A percentile compares a stretch with the other conserved stretches of the same genome.
These are phyloP conservation scores for Neurospora sp. DNA, from an alignment of 495 filamentous ascomycete genomes.

Conservation along the genomic window DNA sequence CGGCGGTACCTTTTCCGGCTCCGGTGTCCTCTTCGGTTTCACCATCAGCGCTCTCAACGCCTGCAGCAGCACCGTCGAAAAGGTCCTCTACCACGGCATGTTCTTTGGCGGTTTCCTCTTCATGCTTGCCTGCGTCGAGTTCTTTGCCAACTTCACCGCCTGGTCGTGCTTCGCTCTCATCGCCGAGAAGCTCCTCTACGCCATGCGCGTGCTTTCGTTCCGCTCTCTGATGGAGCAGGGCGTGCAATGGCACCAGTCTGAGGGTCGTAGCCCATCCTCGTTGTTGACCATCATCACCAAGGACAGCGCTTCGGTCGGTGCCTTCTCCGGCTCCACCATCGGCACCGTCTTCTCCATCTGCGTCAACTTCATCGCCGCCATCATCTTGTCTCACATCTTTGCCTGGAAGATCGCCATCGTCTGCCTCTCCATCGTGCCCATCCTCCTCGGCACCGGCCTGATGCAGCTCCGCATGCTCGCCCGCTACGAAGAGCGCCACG, in stretches of 20 bases:
- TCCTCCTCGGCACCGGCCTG: conserved; percentile 68
- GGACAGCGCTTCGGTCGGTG: conserved; percentile 66
- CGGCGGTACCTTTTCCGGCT: conserved; percentile 13
- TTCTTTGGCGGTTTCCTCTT: conserved; percentile 89
- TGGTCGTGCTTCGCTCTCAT: conserved; percentile 64
- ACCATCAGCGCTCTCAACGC: conserved; percentile 24
- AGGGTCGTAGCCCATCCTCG: conserved; percentile 69
- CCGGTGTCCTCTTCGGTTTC: conserved; percentile 15
- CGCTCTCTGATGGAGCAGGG: conserved; percentile 76
- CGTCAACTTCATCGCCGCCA: conserved; percentile 57
- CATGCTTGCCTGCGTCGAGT: conserved; percentile 66
- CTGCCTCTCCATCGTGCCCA: conserved; percentile 61
- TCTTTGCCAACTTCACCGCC: conserved; percentile 55
- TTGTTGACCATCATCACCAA: conserved; percentile 71
- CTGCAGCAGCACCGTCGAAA: conserved; percentile 9
- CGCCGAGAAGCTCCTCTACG: conserved; percentile 62
- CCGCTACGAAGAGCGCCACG: conserved; percentile 56
- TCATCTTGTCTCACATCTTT: conserved; percentile 51
- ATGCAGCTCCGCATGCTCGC: conserved; percentile 58
- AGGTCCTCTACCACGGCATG: conserved; percentile 51
- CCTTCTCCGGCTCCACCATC: conserved; percentile 65
- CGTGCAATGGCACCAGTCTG: conserved; percentile 71
- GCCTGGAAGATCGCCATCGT: conserved; percentile 89
- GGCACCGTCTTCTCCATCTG: conserved; percentile 63
- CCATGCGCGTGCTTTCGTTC: conserved; percentile 70